Percentiles rank a stretch among this genome's conserved stretches.
Conservation (phyloP, 148 eudicot genomes). For the Silene uniflora region DNA sequence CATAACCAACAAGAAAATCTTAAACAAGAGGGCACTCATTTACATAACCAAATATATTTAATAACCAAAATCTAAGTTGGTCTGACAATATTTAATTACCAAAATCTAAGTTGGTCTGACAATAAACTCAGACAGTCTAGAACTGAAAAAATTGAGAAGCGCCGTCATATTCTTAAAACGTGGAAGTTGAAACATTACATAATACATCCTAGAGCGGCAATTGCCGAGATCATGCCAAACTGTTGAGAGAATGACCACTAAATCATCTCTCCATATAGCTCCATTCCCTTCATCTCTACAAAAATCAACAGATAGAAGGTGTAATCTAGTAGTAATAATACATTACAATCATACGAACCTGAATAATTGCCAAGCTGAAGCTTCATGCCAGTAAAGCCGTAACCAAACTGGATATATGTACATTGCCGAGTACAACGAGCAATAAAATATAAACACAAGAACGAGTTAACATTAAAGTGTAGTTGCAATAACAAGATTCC, state of each 20-base stretch:
- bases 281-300: neutral
- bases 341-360: neutral
- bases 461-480: neutral
- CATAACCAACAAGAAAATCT: too few species aligned
- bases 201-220: neutral
- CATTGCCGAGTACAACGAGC: neutral
- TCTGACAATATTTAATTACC: too few species aligned
- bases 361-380: neutral
- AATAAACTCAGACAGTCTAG: too few species aligned
- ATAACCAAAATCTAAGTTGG: too few species aligned
- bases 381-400: neutral
- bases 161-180: neutral
- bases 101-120: too few species aligned
- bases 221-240: neutral
- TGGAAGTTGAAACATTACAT: neutral
- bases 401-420: neutral
- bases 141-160: too few species aligned
- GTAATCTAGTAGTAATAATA: too few species aligned
- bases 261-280: neutral
- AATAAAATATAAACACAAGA: neutral
- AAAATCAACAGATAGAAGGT: too few species aligned
- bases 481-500: neutral
- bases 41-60: too few species aligned
- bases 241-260: neutral
- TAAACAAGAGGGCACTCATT: too few species aligned